These are phyloP conservation scores for Aspergillus coremiiformis DNA, from an alignment of 495 filamentous ascomycete species.

Conservation along the genomic window DNA sequence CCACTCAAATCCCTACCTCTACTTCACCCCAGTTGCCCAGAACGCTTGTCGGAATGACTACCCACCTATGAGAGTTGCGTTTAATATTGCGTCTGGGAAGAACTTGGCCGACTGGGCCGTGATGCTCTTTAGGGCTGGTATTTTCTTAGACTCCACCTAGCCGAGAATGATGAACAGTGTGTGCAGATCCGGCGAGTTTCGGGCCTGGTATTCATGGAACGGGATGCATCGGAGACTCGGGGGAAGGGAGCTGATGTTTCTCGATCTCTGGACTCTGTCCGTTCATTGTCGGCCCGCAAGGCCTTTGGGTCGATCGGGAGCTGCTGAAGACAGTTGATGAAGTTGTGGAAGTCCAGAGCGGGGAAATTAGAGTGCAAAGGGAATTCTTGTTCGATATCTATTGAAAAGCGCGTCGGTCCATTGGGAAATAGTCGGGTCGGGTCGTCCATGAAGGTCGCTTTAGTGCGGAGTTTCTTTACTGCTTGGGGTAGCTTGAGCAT, in stretches of 20 bases:
- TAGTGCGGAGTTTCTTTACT: neutral
- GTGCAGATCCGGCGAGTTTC: neutral
- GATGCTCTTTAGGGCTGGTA: neutral
- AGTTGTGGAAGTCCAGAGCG: neutral
- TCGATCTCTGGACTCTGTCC: neutral
- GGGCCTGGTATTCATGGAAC: neutral
- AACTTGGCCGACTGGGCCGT: neutral
- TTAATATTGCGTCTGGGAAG: neutral
- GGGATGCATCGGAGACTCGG: neutral
- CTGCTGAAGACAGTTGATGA: neutral
- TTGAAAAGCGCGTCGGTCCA: no score
- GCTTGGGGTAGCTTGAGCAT: neutral
- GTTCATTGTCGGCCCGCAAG: neutral
- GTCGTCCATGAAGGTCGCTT: neutral
- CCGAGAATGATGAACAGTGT: neutral
- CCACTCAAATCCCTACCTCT: neutral
- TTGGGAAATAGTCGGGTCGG: neutral
- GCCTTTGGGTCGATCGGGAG: neutral
- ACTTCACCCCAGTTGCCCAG: neutral
- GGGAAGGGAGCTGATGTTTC: neutral
- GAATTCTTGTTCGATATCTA: conserved; percentile 4
- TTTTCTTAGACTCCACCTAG: neutral
- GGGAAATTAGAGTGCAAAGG: neutral
- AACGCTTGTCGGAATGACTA: neutral
- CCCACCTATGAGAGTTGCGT: neutral